Conservation (phyloP, 2,329 filamentous ascomycete species). For the Hypoxylon sp. region DNA sequence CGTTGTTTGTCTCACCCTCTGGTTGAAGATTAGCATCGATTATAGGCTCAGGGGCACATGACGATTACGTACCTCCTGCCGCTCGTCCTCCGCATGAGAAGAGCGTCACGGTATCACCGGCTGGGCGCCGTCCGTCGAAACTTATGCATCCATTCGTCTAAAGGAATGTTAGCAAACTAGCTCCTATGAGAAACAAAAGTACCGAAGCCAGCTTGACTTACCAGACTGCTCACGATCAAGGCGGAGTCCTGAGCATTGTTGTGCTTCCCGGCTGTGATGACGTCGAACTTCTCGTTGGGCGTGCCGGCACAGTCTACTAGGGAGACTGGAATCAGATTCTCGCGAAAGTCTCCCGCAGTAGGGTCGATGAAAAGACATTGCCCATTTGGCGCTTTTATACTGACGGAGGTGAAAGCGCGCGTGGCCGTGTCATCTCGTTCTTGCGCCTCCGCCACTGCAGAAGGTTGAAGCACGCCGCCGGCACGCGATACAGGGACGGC, state of each 20-base stretch:
- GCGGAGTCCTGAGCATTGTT: slow-evolving; percentile 61
- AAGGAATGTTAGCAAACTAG: slow-evolving; percentile 17
- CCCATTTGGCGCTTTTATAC: slow-evolving; percentile 64
- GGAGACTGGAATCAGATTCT: slow-evolving; percentile 67
- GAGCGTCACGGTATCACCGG: slow-evolving; percentile 64
- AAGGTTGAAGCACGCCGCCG: slow-evolving; percentile 64
- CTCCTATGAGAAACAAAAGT: not conserved
- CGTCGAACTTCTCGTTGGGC: slow-evolving; percentile 65
- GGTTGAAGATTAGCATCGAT: slow-evolving; percentile 33
- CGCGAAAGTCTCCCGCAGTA: slow-evolving; percentile 67
- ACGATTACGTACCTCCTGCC: slow-evolving; percentile 59
- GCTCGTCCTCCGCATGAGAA: slow-evolving; percentile 69
- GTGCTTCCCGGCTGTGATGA: slow-evolving; percentile 66
- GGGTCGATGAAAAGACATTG: slow-evolving; percentile 68
- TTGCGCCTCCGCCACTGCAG: slow-evolving; percentile 66
- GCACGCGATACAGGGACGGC: slow-evolving; percentile 66
- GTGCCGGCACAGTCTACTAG: slow-evolving; percentile 62
- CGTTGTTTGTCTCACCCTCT: slow-evolving; percentile 63
- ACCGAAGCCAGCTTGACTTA: slow-evolving; percentile 44
- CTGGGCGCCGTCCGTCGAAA: slow-evolving; percentile 62
- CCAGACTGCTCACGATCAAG: slow-evolving; percentile 64
- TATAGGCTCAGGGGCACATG: not conserved
- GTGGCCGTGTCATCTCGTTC: slow-evolving; percentile 63
- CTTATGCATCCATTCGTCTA: slow-evolving; percentile 67
- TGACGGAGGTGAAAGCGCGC: slow-evolving; percentile 61